phyloP scores from a whole-genome alignment of 192 early-diverging fungal species.

The Backusella psychrophila region DNA sequence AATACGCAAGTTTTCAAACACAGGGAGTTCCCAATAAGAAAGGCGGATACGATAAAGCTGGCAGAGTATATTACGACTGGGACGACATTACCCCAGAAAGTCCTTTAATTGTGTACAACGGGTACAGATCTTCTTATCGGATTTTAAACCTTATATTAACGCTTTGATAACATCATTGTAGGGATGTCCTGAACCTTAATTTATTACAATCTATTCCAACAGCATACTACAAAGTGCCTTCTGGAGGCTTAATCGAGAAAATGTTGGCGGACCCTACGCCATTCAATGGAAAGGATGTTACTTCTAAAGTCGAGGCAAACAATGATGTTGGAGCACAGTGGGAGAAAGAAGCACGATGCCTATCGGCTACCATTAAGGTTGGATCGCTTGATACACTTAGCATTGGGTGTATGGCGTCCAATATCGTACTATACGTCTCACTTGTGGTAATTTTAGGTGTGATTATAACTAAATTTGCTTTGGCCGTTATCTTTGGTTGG shows the following conservation, averaged over 20 bases:
- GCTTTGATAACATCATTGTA: constrained; percentile 12
- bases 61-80: constrained; percentile 59
- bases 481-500: constrained; percentile 84
- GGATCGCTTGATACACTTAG: constrained; percentile 77
- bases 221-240: constrained; percentile 16
- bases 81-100: constrained; percentile 45
- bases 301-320: constrained; percentile 42
- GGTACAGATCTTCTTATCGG: constrained; percentile 28
- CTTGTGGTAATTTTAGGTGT: constrained; percentile 68
- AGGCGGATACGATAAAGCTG: constrained; percentile 36
- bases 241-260: constrained; percentile 26
- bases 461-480: constrained; percentile 65
- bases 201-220: constrained; percentile 30
- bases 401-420: constrained; percentile 78
- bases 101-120: constrained; percentile 58
- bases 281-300: constrained; percentile 53
- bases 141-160: neutral
- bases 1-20: constrained; percentile 43
- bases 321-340: constrained; percentile 42
- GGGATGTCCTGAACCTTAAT: constrained; percentile 33
- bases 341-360: constrained; percentile 59
- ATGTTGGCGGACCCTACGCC: neutral
- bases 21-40: constrained; percentile 21
- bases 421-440: constrained; percentile 78
- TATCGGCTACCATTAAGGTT: constrained; percentile 76